Evolutionary conservation across 2,329 filamentous ascomycete species (phyloP).

Genomic region (Neurospora sp.): DNA sequence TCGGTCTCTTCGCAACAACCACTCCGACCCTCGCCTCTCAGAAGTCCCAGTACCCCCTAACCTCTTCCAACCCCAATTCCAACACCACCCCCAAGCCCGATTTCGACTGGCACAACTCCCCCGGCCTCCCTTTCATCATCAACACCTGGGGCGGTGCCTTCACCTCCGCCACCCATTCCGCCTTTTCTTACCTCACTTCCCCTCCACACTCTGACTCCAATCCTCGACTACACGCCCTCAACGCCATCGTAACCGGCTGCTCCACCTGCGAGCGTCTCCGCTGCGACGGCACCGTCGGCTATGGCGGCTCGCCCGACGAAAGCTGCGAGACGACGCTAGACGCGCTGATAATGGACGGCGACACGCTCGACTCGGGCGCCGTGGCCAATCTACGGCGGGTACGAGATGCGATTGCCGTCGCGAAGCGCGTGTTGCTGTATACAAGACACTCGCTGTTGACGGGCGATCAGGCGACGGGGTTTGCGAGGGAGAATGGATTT

Average conservation of each 20-base stretch:
- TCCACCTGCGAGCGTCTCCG: constrained; percentile 39
- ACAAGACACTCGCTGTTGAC: constrained; percentile 42
- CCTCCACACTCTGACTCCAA: constrained; percentile 4
- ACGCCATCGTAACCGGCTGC: constrained; percentile 43
- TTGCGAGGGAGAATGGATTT: constrained; percentile 43
- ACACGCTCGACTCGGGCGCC: constrained; percentile 41
- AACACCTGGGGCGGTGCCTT: constrained; percentile 47
- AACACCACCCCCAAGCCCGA: background rate
- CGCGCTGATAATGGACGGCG: constrained; percentile 48
- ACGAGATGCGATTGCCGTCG: constrained; percentile 38
- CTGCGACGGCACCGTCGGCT: constrained; percentile 46
- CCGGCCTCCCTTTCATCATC: constrained; percentile 38
- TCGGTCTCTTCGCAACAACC: background rate
- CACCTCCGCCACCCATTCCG: constrained; percentile 40
- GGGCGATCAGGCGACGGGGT: constrained; percentile 42
- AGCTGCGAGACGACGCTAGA: constrained; percentile 48
- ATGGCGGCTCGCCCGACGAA: constrained; percentile 45
- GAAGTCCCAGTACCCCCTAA: background rate
- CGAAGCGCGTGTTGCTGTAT: constrained; percentile 39
- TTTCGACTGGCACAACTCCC: constrained; percentile 16
- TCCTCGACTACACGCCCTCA: constrained; percentile 27
- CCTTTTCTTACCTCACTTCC: constrained; percentile 23
- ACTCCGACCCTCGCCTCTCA: background rate
- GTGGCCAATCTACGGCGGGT: constrained; percentile 41
- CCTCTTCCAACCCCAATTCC: background rate